Percentiles rank a stretch among this genome's conserved stretches.
phyloP scores from a whole-genome alignment of 148 eudicot species.

The Selenicereus undatus region DNA sequence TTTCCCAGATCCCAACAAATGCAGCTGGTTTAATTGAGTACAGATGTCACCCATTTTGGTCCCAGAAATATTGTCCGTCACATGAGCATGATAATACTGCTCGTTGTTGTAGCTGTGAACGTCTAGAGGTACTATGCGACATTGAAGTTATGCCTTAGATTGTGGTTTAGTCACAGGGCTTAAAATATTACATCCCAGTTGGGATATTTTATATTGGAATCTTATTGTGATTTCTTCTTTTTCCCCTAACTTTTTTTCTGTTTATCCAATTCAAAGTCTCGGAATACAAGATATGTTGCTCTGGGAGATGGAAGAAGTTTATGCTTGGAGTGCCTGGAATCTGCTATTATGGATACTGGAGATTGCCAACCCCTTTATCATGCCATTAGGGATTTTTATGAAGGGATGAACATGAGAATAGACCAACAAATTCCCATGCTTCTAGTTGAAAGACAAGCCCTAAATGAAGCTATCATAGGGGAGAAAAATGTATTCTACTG shows the following conservation, averaged over 20 bases:
- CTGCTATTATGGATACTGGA: slow-evolving; percentile 93
- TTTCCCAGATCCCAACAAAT: slow-evolving; percentile 81
- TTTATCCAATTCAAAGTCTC: slow-evolving; percentile 42
- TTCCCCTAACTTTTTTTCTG: background rate
- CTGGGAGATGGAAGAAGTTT: slow-evolving; percentile 86
- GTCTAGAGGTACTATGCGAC: slow-evolving; percentile 67
- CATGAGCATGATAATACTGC: slow-evolving; percentile 87
- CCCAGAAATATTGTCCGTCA: slow-evolving; percentile 94
- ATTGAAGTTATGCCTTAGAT: background rate
- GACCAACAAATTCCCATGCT: slow-evolving; percentile 97
- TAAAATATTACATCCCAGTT: background rate
- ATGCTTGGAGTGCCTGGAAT: slow-evolving; percentile 97
- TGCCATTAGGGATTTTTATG: slow-evolving; percentile 87
- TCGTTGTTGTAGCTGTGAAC: slow-evolving; percentile 97
- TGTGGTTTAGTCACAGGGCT: background rate
- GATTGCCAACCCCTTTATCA: slow-evolving; percentile 97
- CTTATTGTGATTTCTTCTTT: background rate
- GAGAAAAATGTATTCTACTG: slow-evolving; percentile 65
- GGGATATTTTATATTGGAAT: background rate
- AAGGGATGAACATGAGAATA: slow-evolving; percentile 96
- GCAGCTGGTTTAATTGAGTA: slow-evolving; percentile 89
- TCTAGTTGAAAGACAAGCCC: slow-evolving; percentile 95
- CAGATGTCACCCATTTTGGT: slow-evolving; percentile 97
- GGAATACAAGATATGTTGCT: slow-evolving; percentile 66
- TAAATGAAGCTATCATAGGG: slow-evolving; percentile 96